Conservation (phyloP, 148 eudicot species). For the Diospyros lotus region DNA sequence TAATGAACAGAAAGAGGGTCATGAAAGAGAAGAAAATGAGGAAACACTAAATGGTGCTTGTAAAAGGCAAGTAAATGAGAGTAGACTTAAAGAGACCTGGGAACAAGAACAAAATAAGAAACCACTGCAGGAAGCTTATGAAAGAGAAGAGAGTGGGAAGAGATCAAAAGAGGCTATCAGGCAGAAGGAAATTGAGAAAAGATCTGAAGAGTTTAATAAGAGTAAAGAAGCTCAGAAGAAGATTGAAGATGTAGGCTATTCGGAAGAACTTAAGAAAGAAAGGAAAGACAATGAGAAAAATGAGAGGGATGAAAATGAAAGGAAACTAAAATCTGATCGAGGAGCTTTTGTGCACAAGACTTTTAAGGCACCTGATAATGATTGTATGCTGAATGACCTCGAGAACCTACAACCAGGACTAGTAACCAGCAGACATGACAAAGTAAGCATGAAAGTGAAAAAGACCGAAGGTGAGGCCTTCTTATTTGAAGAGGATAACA, state of each 20-base stretch:
- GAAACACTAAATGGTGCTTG: constrained; percentile 15
- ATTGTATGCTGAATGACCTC: constrained; percentile 17
- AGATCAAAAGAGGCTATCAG: constrained; percentile 24
- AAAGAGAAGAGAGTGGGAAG: constrained; percentile 25
- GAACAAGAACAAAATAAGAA: constrained; percentile 20
- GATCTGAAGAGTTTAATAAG: constrained; percentile 13
- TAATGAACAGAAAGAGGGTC: constrained; percentile 18
- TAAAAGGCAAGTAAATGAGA: constrained; percentile 21
- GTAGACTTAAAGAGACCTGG: constrained; percentile 22
- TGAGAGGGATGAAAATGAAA: constrained; percentile 22
- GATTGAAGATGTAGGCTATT: constrained; percentile 9
- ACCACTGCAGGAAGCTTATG: constrained; percentile 19
- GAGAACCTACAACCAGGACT: constrained; percentile 8
- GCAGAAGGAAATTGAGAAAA: constrained; percentile 19
- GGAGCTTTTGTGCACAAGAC: constrained; percentile 18
- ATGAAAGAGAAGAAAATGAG: constrained; percentile 20
- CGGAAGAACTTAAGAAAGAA: constrained; percentile 12
- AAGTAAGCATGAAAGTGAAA: constrained; percentile 7
- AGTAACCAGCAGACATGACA: constrained; percentile 11
- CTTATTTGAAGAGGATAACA: constrained; percentile 19
- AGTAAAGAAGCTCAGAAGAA: constrained; percentile 19
- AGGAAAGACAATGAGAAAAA: constrained; percentile 6
- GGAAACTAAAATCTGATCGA: constrained; percentile 13
- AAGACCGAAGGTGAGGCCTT: constrained; percentile 15
- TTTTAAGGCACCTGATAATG: constrained; percentile 26